phyloP scores from a whole-genome alignment of 345 rosid genomes.

The Eucalyptus regnans region DNA sequence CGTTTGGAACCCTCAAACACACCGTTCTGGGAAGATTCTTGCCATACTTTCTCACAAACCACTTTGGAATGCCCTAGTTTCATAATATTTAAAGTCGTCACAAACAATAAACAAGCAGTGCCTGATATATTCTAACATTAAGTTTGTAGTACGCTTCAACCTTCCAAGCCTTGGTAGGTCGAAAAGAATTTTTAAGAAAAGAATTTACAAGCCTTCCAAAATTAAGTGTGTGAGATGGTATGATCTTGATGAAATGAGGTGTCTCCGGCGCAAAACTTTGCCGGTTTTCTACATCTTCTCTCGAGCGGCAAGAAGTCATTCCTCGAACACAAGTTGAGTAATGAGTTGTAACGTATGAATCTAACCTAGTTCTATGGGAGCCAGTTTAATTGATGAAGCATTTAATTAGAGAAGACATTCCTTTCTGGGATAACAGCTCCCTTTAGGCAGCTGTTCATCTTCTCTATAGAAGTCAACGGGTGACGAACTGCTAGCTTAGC shows the following conservation, averaged over 20 bases:
- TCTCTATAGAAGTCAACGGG: background rate
- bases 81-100: background rate
- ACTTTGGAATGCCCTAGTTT: background rate
- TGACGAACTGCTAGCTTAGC: background rate
- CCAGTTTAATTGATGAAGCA: background rate
- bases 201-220: background rate
- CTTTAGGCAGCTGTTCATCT: background rate
- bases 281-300: background rate
- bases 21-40: background rate
- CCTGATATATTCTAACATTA: background rate
- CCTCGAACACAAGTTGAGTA: background rate
- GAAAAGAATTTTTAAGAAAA: background rate
- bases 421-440: background rate
- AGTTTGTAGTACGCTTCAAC: background rate
- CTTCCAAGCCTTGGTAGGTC: background rate
- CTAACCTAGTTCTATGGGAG: background rate
- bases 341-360: background rate
- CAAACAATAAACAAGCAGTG: background rate
- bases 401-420: background rate
- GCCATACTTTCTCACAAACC: background rate
- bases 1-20: background rate
- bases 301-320: background rate
- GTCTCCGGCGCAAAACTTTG: background rate
- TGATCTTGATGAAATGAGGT: background rate
- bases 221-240: background rate